A percentile compares a stretch with the other conserved stretches of the same genome.
Evolutionary conservation across 129 eudicot species (phyloP).

Genomic region (Deinandra increscens): DNA sequence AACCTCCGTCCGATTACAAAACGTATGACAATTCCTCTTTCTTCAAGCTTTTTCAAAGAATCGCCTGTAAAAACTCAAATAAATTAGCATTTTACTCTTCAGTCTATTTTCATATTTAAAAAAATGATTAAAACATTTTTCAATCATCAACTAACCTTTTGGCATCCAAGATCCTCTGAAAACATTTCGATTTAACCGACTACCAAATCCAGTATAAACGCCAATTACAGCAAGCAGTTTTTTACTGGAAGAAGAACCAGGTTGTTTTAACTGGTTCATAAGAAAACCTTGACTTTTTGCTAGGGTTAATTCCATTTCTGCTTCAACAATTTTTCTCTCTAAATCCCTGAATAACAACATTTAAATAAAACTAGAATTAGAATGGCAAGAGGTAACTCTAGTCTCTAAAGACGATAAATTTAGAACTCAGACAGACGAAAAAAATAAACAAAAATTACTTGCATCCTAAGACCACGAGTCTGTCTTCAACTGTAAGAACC

Average conservation of each 20-base stretch:
- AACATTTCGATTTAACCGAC: conserved; percentile 61
- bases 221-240: conserved; percentile 92
- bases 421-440: conserved; percentile 12
- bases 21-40: conserved; percentile 80
- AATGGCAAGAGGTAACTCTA: background rate
- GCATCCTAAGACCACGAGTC: conserved; percentile 84
- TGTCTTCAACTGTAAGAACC: conserved; percentile 86
- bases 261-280: conserved; percentile 44
- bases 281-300: conserved; percentile 96
- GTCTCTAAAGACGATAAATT: background rate
- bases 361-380: background rate
- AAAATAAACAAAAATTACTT: conserved; percentile 42
- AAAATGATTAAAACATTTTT: background rate
- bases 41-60: conserved; percentile 79
- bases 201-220: conserved; percentile 90
- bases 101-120: conserved; percentile 2
- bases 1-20: conserved; percentile 98
- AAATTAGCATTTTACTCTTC: background rate
- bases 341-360: conserved; percentile 51
- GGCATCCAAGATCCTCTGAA: conserved; percentile 95
- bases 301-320: conserved; percentile 87
- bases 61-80: conserved; percentile 47
- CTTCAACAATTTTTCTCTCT: conserved; percentile 84
- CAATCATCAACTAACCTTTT: conserved; percentile 43
- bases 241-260: conserved; percentile 44